These are phyloP conservation scores for Allium cepa DNA, from an alignment of 106 monocot genomes.

Conservation along the genomic window DNA sequence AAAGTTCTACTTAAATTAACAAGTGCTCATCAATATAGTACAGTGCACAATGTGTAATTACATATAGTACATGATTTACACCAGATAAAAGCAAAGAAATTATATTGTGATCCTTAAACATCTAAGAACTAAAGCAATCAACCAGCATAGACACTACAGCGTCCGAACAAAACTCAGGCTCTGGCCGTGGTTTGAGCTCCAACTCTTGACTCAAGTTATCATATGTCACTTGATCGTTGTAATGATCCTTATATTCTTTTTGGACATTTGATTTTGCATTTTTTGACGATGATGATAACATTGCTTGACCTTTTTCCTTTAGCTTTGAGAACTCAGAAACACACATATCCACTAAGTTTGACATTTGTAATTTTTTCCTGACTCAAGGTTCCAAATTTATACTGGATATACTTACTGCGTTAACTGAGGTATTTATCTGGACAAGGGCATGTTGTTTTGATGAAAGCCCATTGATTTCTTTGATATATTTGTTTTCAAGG, in stretches of 20 bases:
- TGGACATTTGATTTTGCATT: neutral
- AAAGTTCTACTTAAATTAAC: too few species aligned
- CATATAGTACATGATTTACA: too few species aligned
- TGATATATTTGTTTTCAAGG: too few species aligned
- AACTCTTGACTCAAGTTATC: neutral
- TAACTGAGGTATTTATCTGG: too few species aligned
- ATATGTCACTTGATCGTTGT: neutral
- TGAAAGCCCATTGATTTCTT: too few species aligned
- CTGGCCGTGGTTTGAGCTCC: neutral
- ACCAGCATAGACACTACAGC: neutral
- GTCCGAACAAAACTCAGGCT: neutral
- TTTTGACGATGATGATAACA: neutral
- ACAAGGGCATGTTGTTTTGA: too few species aligned
- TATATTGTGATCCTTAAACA: neutral
- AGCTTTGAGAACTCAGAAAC: neutral
- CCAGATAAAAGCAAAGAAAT: too few species aligned
- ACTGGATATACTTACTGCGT: too few species aligned
- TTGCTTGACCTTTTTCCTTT: neutral
- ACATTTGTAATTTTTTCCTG: neutral
- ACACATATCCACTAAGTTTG: constrained; percentile 1
- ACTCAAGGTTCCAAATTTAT: too few species aligned
- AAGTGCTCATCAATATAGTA: too few species aligned
- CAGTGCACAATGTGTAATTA: too few species aligned
- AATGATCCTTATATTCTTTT: neutral
- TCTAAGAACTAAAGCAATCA: neutral